Percentiles rank a stretch among this genome's conserved stretches.
Conservation (phyloP, 306 rosid species). For the Biancaea sappan region DNA sequence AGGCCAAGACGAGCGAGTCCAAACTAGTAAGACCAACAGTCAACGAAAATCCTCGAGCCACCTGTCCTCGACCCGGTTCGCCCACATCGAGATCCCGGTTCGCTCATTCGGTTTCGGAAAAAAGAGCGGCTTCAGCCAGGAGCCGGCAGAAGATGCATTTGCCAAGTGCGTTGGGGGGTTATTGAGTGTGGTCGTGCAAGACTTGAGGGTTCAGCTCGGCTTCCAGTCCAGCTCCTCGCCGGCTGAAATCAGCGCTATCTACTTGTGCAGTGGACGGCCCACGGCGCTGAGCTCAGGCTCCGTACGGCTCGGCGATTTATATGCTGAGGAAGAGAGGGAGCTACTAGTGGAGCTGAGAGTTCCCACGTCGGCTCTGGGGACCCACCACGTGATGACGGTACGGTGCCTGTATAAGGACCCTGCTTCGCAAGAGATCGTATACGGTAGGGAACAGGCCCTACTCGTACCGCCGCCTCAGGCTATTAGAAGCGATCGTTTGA, state of each 20-base stretch:
- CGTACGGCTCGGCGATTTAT: constrained; percentile 75
- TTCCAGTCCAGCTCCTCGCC: constrained; percentile 42
- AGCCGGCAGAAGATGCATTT: constrained; percentile 72
- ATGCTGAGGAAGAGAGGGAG: constrained; percentile 83
- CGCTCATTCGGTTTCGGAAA: constrained; percentile 68
- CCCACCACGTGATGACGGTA: constrained; percentile 67
- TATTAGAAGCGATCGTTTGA: constrained; percentile 47
- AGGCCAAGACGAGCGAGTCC: constrained; percentile 65
- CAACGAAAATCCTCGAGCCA: constrained; percentile 48
- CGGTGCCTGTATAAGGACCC: constrained; percentile 79
- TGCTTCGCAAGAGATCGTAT: constrained; percentile 62
- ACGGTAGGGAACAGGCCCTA: constrained; percentile 62
- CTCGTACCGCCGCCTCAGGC: constrained; percentile 49
- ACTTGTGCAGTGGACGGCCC: constrained; percentile 63
- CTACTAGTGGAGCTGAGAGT: constrained; percentile 64
- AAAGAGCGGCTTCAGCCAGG: constrained; percentile 52
- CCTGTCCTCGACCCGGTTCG: constrained; percentile 66
- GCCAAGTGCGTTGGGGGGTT: constrained; percentile 75
- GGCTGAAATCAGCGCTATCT: constrained; percentile 63
- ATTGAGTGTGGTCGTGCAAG: constrained; percentile 74
- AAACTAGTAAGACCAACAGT: background rate
- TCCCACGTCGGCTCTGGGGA: constrained; percentile 41
- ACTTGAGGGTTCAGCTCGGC: constrained; percentile 67
- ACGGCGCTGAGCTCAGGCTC: constrained; percentile 53
- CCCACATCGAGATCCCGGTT: constrained; percentile 85